These are phyloP conservation scores for Suillus lakei DNA, from an alignment of 768 basidiomycete genomes.

Conservation along the genomic window DNA sequence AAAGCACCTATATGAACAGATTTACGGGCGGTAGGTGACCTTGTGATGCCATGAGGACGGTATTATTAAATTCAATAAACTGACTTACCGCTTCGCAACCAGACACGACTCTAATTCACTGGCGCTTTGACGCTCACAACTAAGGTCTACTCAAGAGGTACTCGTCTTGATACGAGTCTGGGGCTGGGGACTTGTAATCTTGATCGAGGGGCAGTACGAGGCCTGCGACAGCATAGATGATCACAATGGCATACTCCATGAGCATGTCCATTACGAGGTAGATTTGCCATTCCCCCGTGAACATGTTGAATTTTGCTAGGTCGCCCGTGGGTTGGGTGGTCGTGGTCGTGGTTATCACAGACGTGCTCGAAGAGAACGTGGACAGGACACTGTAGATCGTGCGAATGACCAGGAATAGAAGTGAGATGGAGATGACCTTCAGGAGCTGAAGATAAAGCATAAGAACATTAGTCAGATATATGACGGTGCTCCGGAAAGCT, in stretches of 20 bases:
- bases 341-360: constrained; percentile 37
- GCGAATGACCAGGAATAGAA: constrained; percentile 62
- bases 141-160: constrained; percentile 39
- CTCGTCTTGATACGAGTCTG: constrained; percentile 16
- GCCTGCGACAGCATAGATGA: constrained; percentile 41
- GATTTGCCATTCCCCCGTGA: constrained; percentile 56
- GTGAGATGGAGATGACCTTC: constrained; percentile 52
- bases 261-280: constrained; percentile 59
- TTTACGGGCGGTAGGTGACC: neutral
- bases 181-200: constrained; percentile 25
- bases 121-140: neutral
- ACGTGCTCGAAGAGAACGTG: constrained; percentile 52
- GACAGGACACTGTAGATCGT: constrained; percentile 51
- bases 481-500: constrained; percentile 29
- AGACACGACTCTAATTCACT: neutral
- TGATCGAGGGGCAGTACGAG: constrained; percentile 21
- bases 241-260: constrained; percentile 56
- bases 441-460: constrained; percentile 51
- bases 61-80: neutral
- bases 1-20: neutral
- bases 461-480: constrained; percentile 11
- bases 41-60: neutral
- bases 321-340: constrained; percentile 16
- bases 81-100: neutral
- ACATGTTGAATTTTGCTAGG: constrained; percentile 54